Evolutionary conservation across 2,329 filamentous ascomycete genomes (phyloP).

Genomic region (Colletotrichum nymphaeae): DNA sequence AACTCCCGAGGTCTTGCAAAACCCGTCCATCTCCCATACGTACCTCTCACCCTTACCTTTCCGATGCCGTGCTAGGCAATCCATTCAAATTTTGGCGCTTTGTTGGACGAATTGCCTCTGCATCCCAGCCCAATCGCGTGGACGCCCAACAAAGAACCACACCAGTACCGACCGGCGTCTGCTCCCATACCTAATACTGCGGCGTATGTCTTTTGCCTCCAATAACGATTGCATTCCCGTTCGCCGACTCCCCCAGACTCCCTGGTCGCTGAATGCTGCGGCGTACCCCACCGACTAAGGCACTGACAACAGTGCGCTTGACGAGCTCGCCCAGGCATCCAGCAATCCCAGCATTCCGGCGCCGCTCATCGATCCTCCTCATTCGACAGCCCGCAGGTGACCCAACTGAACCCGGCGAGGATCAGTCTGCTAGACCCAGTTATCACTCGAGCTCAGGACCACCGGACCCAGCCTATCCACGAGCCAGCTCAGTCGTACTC

Average conservation of each 20-base stretch:
- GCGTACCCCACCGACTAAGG: constrained; percentile 25
- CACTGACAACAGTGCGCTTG: constrained; percentile 32
- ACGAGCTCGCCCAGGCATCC: constrained; percentile 27
- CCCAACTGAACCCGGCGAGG: constrained; percentile 31
- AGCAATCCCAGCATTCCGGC: constrained; percentile 25
- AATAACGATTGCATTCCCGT: constrained; percentile 35
- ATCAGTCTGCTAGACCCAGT: constrained; percentile 31
- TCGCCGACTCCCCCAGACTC: constrained; percentile 16
- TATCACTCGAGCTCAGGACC: constrained; percentile 31
- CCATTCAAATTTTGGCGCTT: not conserved
- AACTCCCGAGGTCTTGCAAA: constrained; percentile 2
- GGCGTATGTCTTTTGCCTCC: constrained; percentile 27
- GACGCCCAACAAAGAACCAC: constrained; percentile 17
- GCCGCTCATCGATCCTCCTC: constrained; percentile 21
- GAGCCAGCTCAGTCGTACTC: constrained; percentile 13
- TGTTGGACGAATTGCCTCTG: not conserved
- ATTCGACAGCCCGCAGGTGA: constrained; percentile 22
- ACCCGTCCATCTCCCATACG: not conserved
- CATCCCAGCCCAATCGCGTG: constrained; percentile 24
- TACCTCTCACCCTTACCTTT: not conserved
- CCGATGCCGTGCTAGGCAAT: not conserved
- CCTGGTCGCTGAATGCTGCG: constrained; percentile 20
- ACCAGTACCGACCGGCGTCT: constrained; percentile 21
- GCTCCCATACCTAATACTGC: constrained; percentile 9
- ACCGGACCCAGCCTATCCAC: constrained; percentile 31